Percentiles rank a stretch among this genome's conserved stretches.
These are phyloP conservation scores for Claviceps sp. DNA, from an alignment of 2,329 filamentous ascomycete species.

Conservation along the genomic window DNA sequence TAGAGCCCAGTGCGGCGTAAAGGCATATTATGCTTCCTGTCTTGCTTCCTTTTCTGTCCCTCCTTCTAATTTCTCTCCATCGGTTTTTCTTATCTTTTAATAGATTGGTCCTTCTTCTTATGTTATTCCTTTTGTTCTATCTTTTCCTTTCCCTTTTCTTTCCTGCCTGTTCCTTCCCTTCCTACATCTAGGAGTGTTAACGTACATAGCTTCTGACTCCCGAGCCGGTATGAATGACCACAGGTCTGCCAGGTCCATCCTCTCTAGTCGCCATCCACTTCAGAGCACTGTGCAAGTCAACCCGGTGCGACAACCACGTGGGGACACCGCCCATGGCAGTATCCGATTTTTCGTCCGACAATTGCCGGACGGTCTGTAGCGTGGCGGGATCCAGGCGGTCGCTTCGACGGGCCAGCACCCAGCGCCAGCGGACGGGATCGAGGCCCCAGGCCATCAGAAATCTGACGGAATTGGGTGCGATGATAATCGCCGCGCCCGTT, in stretches of 20 bases:
- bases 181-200: not conserved
- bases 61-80: no score
- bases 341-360: not conserved
- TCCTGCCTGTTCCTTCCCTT: not conserved
- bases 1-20: not conserved
- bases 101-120: not conserved
- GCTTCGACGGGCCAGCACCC: constrained; percentile 13
- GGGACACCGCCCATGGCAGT: not conserved
- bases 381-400: constrained; percentile 14
- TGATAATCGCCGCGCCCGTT: constrained; percentile 24
- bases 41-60: not conserved
- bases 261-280: constrained; percentile 18
- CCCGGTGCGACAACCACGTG: constrained; percentile 21
- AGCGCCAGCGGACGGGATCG: constrained; percentile 14
- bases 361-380: constrained; percentile 9
- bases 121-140: not conserved
- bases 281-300: constrained; percentile 25
- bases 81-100: no score
- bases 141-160: not conserved
- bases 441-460: constrained; percentile 24
- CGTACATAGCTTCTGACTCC: not conserved
- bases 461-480: constrained; percentile 24
- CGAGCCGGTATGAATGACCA: constrained; percentile 10
- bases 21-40: not conserved
- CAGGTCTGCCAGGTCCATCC: constrained; percentile 14